phyloP scores from a whole-genome alignment of 2,329 filamentous ascomycete genomes.

The Metarhizium robertsii region DNA sequence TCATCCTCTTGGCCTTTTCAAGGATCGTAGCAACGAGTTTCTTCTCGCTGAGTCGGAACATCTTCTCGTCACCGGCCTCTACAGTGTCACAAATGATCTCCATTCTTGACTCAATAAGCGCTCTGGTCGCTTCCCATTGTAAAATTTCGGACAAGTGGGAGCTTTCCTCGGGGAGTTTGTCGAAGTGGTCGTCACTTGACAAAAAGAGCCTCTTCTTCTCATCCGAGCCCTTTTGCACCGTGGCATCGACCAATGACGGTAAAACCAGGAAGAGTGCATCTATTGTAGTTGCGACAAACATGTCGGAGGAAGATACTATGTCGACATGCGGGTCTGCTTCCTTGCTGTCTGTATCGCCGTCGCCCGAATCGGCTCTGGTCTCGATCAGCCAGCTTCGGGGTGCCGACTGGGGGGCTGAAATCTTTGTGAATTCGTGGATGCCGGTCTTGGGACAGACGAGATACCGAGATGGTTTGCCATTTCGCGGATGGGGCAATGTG shows the following conservation, averaged over 20 bases:
- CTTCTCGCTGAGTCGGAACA: conserved; percentile 69
- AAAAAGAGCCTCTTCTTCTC: conserved; percentile 55
- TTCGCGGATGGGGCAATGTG: conserved; percentile 50
- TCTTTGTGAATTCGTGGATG: conserved; percentile 55
- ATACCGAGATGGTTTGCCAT: conserved; percentile 45
- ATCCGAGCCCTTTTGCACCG: conserved; percentile 30
- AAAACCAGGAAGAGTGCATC: conserved; percentile 80
- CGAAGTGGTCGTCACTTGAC: conserved; percentile 62
- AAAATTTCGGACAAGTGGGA: conserved; percentile 52
- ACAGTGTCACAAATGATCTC: conserved; percentile 68
- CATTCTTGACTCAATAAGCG: conserved; percentile 55
- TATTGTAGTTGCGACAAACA: conserved; percentile 76
- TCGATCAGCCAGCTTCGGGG: conserved; percentile 57
- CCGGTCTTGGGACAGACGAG: conserved; percentile 52
- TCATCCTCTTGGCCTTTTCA: conserved; percentile 62
- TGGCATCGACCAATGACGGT: conserved; percentile 51
- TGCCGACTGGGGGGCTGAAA: conserved; percentile 40
- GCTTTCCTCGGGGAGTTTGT: conserved; percentile 45
- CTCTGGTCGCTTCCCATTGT: conserved; percentile 34
- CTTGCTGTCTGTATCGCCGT: conserved; percentile 11
- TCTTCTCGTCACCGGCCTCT: conserved; percentile 71
- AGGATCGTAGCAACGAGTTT: conserved; percentile 61
- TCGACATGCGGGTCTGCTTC: conserved; percentile 13
- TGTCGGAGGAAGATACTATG: conserved; percentile 56
- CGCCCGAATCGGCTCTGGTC: conserved; percentile 9